A percentile compares a stretch with the other conserved stretches of the same genome.
Conservation (phyloP, 345 rosid species). For the Eucalyptus dawsonii region DNA sequence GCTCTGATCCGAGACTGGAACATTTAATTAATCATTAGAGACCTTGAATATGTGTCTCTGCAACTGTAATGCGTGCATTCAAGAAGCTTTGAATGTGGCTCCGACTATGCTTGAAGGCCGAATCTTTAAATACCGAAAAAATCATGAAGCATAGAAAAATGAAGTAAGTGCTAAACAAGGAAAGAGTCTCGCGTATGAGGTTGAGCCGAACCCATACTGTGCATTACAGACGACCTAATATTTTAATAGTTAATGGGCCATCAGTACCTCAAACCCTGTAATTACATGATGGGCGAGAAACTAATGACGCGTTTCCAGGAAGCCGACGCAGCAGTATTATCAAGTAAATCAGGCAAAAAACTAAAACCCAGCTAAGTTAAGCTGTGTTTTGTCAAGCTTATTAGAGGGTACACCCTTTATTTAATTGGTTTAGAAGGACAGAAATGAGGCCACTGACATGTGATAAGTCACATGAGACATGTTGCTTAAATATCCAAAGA, state of each 20-base stretch:
- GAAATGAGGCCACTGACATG: conserved; percentile 13
- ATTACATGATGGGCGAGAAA: background rate
- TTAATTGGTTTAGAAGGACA: background rate
- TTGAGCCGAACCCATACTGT: background rate
- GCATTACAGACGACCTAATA: background rate
- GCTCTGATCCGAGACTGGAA: background rate
- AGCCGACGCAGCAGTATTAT: background rate
- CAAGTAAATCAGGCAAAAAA: background rate
- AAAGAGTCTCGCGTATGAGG: background rate
- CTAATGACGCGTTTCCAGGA: background rate
- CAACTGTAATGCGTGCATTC: background rate
- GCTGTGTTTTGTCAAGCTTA: background rate
- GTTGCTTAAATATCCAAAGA: background rate
- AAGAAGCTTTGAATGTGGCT: background rate
- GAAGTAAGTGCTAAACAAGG: background rate
- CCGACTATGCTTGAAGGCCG: background rate
- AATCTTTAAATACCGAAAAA: background rate
- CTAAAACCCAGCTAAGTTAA: conserved; percentile 7
- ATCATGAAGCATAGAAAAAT: background rate
- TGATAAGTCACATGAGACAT: conserved; percentile 23
- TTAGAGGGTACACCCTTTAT: background rate
- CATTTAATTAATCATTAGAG: background rate
- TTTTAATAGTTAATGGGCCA: background rate
- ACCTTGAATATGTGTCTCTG: background rate
- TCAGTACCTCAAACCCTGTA: background rate